These are phyloP conservation scores for Paramecium sonneborni DNA, from an alignment of 73 alveolate species.

Conservation along the genomic window DNA sequence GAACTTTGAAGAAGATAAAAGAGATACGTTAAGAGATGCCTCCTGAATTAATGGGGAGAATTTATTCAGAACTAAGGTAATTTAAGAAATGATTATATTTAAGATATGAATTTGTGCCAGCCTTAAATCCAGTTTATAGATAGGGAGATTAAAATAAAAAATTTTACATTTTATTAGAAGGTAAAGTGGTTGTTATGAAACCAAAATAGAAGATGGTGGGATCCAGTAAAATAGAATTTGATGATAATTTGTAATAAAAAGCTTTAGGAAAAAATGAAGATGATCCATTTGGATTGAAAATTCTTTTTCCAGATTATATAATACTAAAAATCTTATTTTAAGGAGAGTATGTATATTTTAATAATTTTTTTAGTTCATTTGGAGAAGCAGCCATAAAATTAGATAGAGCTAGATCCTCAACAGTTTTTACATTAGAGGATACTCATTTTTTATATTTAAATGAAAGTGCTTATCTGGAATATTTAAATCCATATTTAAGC, in stretches of 20 bases:
- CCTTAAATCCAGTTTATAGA: constrained; percentile 20
- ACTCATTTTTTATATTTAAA: background rate
- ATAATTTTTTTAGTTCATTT: background rate
- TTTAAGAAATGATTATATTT: background rate
- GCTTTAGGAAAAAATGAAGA: background rate
- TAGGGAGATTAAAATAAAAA: constrained; percentile 18
- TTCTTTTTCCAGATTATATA: constrained; percentile 12
- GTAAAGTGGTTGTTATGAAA: constrained; percentile 4
- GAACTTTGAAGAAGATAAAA: background rate
- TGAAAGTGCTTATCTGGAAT: constrained; percentile 1
- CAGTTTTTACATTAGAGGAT: background rate
- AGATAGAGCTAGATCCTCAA: constrained; percentile 16
- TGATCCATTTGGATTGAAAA: constrained; percentile 51
- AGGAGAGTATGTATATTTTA: background rate
- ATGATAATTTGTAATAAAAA: background rate
- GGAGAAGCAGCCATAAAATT: constrained; percentile 39
- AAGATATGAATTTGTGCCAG: constrained; percentile 46
- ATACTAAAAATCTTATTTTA: background rate
- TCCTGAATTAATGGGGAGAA: constrained; percentile 1
- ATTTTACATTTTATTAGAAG: constrained; percentile 33
- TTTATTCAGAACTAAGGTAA: constrained; percentile 46
- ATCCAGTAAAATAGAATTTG: background rate
- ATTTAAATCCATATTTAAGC: background rate
- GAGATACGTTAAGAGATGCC: background rate
- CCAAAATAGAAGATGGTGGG: constrained; percentile 50